These are phyloP conservation scores for California macrophylla DNA, from an alignment of 441 rosid species.

Conservation along the genomic window DNA sequence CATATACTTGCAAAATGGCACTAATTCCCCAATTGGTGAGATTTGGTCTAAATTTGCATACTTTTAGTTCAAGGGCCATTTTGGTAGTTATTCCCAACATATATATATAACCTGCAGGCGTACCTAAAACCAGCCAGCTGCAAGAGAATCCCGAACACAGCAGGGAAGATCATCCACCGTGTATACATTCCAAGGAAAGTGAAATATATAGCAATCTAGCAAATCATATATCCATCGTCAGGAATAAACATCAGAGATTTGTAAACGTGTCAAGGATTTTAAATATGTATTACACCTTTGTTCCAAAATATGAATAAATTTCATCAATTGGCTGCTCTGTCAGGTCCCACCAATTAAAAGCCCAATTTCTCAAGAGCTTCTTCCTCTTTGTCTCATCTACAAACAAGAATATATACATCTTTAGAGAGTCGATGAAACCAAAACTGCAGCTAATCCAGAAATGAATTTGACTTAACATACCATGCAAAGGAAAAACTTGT, in stretches of 20 bases:
- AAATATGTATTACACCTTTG: conserved; percentile 45
- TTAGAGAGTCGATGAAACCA: conserved; percentile 11
- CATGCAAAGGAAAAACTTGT: conserved; percentile 72
- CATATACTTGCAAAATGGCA: no score
- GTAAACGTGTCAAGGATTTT: not conserved
- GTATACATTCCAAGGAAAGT: conserved; percentile 87
- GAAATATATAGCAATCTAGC: conserved; percentile 77
- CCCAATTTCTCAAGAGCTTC: conserved; percentile 67
- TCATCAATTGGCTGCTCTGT: conserved; percentile 75
- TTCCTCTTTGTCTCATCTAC: conserved; percentile 70
- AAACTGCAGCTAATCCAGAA: conserved; percentile 11
- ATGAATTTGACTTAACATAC: conserved; percentile 31
- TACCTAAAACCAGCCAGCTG: conserved; percentile 74
- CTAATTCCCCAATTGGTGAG: no score
- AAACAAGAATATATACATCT: conserved; percentile 17
- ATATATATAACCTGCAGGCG: conserved; percentile 10
- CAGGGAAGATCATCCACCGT: conserved; percentile 74
- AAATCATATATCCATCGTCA: conserved; percentile 21
- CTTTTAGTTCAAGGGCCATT: conserved; percentile 3
- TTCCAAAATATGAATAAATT: conserved; percentile 68
- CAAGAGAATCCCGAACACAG: conserved; percentile 46
- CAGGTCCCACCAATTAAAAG: conserved; percentile 60
- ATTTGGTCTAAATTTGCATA: no score
- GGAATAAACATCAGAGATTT: conserved; percentile 8
- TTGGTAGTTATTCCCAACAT: conserved; percentile 7